Evolutionary conservation across 2,329 filamentous ascomycete genomes (phyloP).

Genomic region (Elsinoe fawcettii): DNA sequence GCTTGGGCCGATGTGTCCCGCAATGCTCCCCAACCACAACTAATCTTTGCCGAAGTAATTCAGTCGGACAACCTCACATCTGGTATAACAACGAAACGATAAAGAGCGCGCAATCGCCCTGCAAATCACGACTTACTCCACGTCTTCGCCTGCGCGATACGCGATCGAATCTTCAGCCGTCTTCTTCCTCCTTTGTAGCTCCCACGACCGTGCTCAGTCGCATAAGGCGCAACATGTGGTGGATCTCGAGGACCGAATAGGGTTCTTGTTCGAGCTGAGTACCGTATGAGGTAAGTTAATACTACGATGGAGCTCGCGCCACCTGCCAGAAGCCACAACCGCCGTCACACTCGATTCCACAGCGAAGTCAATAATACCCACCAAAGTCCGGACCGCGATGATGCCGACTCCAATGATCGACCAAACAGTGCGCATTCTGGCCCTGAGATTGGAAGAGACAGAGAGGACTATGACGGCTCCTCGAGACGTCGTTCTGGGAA

Average conservation of each 20-base stretch:
- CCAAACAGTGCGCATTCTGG: constrained; percentile 7
- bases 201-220: background rate
- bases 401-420: background rate
- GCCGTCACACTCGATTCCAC: constrained; percentile 11
- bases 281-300: background rate
- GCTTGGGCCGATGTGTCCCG: background rate
- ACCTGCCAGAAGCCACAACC: background rate
- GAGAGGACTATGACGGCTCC: background rate
- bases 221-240: background rate
- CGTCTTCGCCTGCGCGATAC: background rate
- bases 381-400: constrained; percentile 1
- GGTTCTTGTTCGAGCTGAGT: background rate
- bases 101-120: background rate
- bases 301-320: background rate
- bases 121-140: background rate
- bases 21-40: background rate
- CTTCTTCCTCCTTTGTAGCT: background rate
- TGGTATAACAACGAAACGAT: background rate
- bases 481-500: constrained; percentile 16
- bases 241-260: background rate
- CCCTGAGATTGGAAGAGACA: background rate
- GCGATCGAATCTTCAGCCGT: background rate
- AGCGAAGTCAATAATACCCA: background rate
- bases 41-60: background rate
- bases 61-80: background rate